Evolutionary conservation across 306 rosid species (phyloP).

Genomic region (Cicer judaicum): DNA sequence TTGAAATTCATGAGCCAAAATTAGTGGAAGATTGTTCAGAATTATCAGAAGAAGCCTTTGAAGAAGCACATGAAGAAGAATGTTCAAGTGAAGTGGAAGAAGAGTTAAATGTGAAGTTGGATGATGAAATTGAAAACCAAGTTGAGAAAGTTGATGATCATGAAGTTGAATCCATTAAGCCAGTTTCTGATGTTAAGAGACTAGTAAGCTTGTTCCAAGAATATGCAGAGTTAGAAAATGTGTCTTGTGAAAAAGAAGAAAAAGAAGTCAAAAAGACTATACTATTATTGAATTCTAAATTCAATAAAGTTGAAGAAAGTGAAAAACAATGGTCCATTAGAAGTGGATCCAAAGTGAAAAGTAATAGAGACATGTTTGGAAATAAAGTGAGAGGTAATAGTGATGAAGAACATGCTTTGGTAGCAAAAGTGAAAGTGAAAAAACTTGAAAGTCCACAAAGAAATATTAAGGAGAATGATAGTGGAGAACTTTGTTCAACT

Average conservation of each 20-base stretch:
- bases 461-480: no score
- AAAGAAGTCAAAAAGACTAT: conserved; percentile 35
- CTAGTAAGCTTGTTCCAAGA: conserved; percentile 56
- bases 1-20: conserved; percentile 60
- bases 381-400: conserved; percentile 19
- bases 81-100: conserved; percentile 45
- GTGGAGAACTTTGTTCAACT: conserved; percentile 33
- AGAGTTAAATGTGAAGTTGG: conserved; percentile 19
- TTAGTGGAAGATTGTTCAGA: conserved; percentile 47
- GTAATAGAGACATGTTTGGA: conserved; percentile 1
- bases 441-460: conserved; percentile 45
- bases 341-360: conserved; percentile 58
- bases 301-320: conserved; percentile 62
- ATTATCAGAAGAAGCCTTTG: conserved; percentile 27
- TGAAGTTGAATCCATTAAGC: conserved; percentile 7
- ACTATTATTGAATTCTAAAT: conserved; percentile 32
- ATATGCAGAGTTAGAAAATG: conserved; percentile 41
- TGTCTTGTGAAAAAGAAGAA: conserved; percentile 48
- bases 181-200: conserved; percentile 46
- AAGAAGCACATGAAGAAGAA: conserved; percentile 38
- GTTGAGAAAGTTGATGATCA: conserved; percentile 15
- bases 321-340: conserved; percentile 46
- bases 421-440: conserved; percentile 42
- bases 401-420: conserved; percentile 43
- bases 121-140: background rate